A percentile compares a stretch with the other conserved stretches of the same genome.
Evolutionary conservation across 805 yeast genomes (phyloP).

Genomic region (Yarrowia sp.): DNA sequence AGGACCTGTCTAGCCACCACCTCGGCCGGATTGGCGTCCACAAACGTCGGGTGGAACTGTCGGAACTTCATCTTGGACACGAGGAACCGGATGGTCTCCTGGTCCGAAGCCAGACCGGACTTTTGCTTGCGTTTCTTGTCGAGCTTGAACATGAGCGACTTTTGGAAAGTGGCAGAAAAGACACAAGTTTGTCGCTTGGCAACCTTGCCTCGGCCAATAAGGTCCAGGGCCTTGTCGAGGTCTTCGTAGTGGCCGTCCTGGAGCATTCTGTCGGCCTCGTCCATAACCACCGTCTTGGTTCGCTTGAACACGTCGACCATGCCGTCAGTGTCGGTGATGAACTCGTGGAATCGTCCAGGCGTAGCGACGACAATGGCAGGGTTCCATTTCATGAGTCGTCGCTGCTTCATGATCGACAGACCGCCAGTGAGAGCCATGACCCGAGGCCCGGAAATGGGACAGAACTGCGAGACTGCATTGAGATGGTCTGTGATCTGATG

Average conservation of each 20-base stretch:
- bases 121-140: conserved; percentile 50
- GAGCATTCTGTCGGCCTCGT: conserved; percentile 93
- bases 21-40: conserved; percentile 88
- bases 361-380: conserved; percentile 90
- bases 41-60: conserved; percentile 67
- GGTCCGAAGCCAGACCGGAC: conserved; percentile 47
- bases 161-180: conserved; percentile 93
- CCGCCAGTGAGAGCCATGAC: conserved; percentile 92
- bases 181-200: conserved; percentile 77
- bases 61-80: conserved; percentile 74
- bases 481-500: conserved; percentile 90
- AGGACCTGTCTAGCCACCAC: conserved; percentile 74
- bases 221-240: conserved; percentile 77
- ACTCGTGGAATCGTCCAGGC: conserved; percentile 90
- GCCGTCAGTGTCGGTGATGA: conserved; percentile 54
- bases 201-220: conserved; percentile 60
- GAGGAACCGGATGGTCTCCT: conserved; percentile 70
- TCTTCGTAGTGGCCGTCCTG: conserved; percentile 98
- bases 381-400: conserved; percentile 69
- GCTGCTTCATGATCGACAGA: conserved; percentile 90
- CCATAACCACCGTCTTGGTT: conserved; percentile 69
- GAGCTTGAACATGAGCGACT: conserved; percentile 79
- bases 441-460: conserved; percentile 61
- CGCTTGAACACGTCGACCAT: conserved; percentile 54
- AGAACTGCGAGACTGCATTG: conserved; percentile 56